A percentile compares a stretch with the other conserved stretches of the same genome.
Conservation (phyloP, 2,329 filamentous ascomycete species). For the Helotiales sp. region DNA sequence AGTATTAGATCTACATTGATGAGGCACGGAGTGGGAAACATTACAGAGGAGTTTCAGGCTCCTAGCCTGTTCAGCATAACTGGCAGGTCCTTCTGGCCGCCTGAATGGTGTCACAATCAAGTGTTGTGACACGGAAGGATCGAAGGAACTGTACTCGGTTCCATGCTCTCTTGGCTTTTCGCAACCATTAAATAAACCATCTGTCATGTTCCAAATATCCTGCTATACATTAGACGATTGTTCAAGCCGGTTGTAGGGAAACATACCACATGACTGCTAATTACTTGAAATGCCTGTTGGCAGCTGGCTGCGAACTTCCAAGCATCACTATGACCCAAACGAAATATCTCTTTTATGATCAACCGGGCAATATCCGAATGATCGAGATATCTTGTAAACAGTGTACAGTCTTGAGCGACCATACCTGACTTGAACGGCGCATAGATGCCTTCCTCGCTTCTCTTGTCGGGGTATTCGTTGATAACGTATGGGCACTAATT, state of each 20-base stretch:
- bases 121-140: slow-evolving; percentile 10
- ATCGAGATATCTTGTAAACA: slow-evolving; percentile 14
- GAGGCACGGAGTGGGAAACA: not conserved
- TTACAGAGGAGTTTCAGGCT: slow-evolving; percentile 25
- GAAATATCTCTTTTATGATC: slow-evolving; percentile 13
- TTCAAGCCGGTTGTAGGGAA: not conserved
- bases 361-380: slow-evolving; percentile 6
- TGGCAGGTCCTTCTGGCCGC: not conserved
- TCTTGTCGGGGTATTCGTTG: slow-evolving; percentile 3
- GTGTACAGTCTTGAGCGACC: not conserved
- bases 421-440: slow-evolving; percentile 1
- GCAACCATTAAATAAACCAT: slow-evolving; percentile 18
- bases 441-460: too few species aligned
- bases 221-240: not conserved
- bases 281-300: slow-evolving; percentile 6
- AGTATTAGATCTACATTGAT: not conserved
- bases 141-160: not conserved
- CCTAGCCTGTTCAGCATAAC: slow-evolving; percentile 18
- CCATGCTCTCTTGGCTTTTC: slow-evolving; percentile 5
- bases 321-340: slow-evolving; percentile 10
- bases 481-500: slow-evolving; percentile 6
- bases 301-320: slow-evolving; percentile 23
- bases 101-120: slow-evolving; percentile 19
- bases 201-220: slow-evolving; percentile 22
- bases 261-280: slow-evolving; percentile 14